Percentiles rank a stretch among this genome's conserved stretches.
Evolutionary conservation across 345 rosid genomes (phyloP).

Genomic region (Ceriops zippeliana): DNA sequence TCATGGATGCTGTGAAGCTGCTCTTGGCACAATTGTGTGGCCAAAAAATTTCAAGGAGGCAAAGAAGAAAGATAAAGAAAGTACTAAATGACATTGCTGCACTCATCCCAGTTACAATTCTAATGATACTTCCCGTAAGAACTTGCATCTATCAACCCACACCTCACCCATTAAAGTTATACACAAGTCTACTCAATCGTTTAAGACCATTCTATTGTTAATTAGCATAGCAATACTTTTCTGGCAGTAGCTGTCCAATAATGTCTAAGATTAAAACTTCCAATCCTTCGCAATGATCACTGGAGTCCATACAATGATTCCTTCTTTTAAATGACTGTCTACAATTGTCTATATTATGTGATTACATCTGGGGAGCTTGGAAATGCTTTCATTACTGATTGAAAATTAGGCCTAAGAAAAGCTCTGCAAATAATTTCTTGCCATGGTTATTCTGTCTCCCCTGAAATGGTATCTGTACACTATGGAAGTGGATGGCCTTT

Average conservation of each 20-base stretch:
- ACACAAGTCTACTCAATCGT: not conserved
- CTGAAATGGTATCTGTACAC: too few species aligned
- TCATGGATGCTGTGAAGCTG: constrained; percentile 37
- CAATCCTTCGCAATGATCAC: too few species aligned
- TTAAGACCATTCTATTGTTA: not conserved
- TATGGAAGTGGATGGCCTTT: too few species aligned
- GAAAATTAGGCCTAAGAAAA: too few species aligned
- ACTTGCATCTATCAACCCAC: not conserved
- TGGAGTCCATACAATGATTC: too few species aligned
- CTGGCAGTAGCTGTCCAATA: not conserved
- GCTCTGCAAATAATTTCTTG: too few species aligned
- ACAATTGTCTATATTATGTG: too few species aligned
- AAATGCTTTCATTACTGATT: too few species aligned
- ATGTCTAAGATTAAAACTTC: not conserved
- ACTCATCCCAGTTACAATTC: constrained; percentile 51
- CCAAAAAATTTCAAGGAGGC: constrained; percentile 36
- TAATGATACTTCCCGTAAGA: constrained; percentile 68
- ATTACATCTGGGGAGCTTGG: too few species aligned
- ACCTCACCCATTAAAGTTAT: too few species aligned
- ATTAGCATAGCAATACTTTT: not conserved
- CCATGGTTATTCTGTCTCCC: too few species aligned
- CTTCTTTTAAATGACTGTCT: too few species aligned
- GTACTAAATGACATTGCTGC: constrained; percentile 46
- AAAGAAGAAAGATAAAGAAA: constrained; percentile 40
- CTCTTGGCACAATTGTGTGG: constrained; percentile 45